Evolutionary conservation across 495 filamentous ascomycete genomes (phyloP).

Genomic region (Talaromyces thailandensis): DNA sequence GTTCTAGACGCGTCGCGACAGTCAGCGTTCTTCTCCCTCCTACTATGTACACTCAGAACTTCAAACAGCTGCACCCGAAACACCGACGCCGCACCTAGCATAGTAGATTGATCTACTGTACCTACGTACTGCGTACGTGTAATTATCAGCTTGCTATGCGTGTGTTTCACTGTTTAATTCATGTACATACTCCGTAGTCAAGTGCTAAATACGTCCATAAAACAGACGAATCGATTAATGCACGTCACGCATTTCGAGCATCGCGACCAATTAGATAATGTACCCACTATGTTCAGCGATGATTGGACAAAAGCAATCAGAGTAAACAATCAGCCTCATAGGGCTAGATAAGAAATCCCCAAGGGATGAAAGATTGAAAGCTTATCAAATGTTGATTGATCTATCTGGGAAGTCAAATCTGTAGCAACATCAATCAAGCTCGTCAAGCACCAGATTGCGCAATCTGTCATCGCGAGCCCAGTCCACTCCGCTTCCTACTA

Average conservation of each 20-base stretch:
- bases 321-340: background rate
- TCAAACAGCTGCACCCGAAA: background rate
- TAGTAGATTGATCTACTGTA: background rate
- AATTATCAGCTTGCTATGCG: background rate
- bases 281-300: background rate
- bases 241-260: background rate
- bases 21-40: background rate
- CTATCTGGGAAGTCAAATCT: background rate
- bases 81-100: background rate
- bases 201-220: background rate
- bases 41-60: background rate
- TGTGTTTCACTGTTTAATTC: background rate
- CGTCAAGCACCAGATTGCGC: slow-evolving; percentile 65
- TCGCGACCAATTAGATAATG: background rate
- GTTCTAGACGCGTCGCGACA: background rate
- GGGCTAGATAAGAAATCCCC: background rate
- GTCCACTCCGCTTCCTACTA: slow-evolving; percentile 77
- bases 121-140: background rate
- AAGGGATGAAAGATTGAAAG: background rate
- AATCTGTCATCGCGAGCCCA: slow-evolving; percentile 68
- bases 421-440: slow-evolving; percentile 12
- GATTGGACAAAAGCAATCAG: background rate
- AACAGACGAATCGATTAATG: background rate
- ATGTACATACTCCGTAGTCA: no score
- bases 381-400: background rate